These are phyloP conservation scores for Cairneyella variabilis DNA, from an alignment of 495 filamentous ascomycete genomes.

Conservation along the genomic window DNA sequence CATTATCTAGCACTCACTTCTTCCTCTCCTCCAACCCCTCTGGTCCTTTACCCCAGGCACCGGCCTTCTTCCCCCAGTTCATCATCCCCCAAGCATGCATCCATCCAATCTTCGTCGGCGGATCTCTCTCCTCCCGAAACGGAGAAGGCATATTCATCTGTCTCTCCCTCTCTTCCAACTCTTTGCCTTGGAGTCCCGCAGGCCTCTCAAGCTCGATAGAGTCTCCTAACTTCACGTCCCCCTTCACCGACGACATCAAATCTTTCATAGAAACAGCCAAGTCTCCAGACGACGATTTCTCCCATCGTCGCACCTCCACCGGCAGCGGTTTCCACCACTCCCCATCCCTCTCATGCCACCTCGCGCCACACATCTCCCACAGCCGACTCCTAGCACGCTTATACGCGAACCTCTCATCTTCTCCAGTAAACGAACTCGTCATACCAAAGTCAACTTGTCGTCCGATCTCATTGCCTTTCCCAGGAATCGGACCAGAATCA, in stretches of 20 bases:
- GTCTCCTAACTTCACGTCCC: slow-evolving; percentile 33
- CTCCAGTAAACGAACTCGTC: slow-evolving; percentile 58
- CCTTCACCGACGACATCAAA: slow-evolving; percentile 14
- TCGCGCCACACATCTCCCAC: slow-evolving; percentile 64
- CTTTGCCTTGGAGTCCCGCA: slow-evolving; percentile 29
- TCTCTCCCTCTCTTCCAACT: slow-evolving; percentile 14
- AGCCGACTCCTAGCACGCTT: slow-evolving; percentile 61
- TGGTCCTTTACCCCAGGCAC: slow-evolving; percentile 45
- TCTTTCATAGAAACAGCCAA: slow-evolving; percentile 13
- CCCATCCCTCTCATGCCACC: slow-evolving; percentile 56
- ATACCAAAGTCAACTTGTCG: slow-evolving; percentile 47
- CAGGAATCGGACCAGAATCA: slow-evolving; percentile 25
- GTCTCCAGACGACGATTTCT: slow-evolving; percentile 31
- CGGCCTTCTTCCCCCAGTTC: slow-evolving; percentile 50
- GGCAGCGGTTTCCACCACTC: slow-evolving; percentile 66
- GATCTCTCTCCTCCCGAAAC: slow-evolving; percentile 37
- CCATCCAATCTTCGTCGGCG: slow-evolving; percentile 43
- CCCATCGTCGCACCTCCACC: slow-evolving; percentile 55
- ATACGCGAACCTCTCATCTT: slow-evolving; percentile 71
- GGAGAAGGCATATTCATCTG: slow-evolving; percentile 34
- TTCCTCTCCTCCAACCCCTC: slow-evolving; percentile 26
- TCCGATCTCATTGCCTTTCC: slow-evolving; percentile 23
- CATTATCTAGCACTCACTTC: slow-evolving; percentile 7
- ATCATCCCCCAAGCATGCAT: slow-evolving; percentile 51
- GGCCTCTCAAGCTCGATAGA: slow-evolving; percentile 39